Base-by-base conservation (phyloP, 2,329 filamentous ascomycete genomes). In the Xylaria arbuscula region DNA sequence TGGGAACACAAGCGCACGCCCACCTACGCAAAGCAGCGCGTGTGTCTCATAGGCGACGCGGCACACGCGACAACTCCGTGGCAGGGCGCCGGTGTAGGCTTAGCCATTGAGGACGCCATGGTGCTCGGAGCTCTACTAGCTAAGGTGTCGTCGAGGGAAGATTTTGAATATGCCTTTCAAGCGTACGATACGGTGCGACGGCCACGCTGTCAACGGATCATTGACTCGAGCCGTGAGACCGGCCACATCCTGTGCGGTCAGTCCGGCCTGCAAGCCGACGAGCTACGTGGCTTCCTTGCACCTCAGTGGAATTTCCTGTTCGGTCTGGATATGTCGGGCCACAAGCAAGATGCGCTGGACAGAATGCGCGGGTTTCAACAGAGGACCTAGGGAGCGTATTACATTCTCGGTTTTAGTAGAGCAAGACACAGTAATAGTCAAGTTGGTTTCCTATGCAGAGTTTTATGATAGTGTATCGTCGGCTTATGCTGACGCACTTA, bases 71-170 rank as follows among this genome's bases (percentile, higher is more conserved):
- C 53, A 10, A 72, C 70, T 0, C 70, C 72, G 1, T 73, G 70
- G 71, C 65, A 70, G 40, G 72, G 71, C 1, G 36, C 70, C 2
- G 70, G 72, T 0, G 60, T 61, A 0, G 72, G 53, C 0, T n/a
- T 64, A 6, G 72, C 72, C 2, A 61, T 74, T 24, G 72, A 74
- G 51, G 72, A 74, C 11, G 68, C 63, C 32, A 68, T 73, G 63
- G 22, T 73, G 19, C 34, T 73, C 3, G 15, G 11, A 13, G 1
- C 62, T 70, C 15, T 47, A 69, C 15, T 17, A 24, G 36, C 34
- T 9, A 24, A 54, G 2, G 60, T 67, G 11, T 32, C 47, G 15
- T 66, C 68, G 0, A 17, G 17, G 10, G 15, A 42, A 5, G 64
- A 65, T 13, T 36, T 69, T 13, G 34, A 19, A 7, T 47, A 38